phyloP scores from a whole-genome alignment of 768 basidiomycete genomes.

The Lanmaoa pseudosensibilis region DNA sequence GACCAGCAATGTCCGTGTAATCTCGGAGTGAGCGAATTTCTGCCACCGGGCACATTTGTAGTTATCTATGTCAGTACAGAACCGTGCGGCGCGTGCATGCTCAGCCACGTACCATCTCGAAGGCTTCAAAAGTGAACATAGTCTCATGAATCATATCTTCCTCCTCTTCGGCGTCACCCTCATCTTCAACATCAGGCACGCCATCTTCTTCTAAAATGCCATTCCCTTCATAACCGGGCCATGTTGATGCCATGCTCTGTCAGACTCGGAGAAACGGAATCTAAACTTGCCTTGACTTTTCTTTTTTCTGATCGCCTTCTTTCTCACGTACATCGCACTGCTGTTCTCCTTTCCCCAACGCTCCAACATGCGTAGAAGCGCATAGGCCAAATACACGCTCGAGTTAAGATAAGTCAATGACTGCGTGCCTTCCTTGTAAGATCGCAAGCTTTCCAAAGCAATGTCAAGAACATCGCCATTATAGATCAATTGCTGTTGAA shows the following conservation, averaged over 20 bases:
- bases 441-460: constrained; percentile 70
- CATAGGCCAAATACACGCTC: constrained; percentile 79
- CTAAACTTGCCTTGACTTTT: constrained; percentile 48
- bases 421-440: constrained; percentile 80
- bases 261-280: constrained; percentile 21
- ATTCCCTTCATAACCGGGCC: constrained; percentile 32
- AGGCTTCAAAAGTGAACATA: constrained; percentile 88
- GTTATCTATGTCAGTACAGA: constrained; percentile 21
- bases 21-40: constrained; percentile 89
- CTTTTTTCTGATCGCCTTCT: constrained; percentile 54
- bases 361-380: constrained; percentile 87
- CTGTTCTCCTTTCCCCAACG: constrained; percentile 74
- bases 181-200: constrained; percentile 67
- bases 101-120: constrained; percentile 68
- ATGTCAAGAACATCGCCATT: constrained; percentile 93
- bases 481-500: constrained; percentile 92
- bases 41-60: constrained; percentile 35
- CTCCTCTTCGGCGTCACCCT: constrained; percentile 54
- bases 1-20: constrained; percentile 78
- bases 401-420: constrained; percentile 82
- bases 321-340: constrained; percentile 69
- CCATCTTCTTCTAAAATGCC: constrained; percentile 54
- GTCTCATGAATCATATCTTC: constrained; percentile 78
- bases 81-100: constrained; percentile 17
- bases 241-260: constrained; percentile 12